phyloP scores from a whole-genome alignment of 257 asterid genomes.

The Avicennia marina region DNA sequence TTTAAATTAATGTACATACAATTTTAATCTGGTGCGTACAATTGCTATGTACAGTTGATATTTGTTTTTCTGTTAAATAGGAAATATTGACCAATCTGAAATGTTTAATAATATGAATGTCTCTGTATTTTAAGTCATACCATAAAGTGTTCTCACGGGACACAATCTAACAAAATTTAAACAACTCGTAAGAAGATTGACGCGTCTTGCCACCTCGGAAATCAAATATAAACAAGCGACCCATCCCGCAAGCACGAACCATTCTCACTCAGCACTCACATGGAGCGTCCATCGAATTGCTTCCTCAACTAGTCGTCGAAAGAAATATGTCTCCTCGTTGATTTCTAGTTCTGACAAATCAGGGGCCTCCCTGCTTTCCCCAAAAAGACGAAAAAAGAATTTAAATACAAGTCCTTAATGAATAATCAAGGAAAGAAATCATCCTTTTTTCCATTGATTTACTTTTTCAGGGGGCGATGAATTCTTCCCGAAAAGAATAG shows the following conservation, averaged over 20 bases:
- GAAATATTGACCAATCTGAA: too few species aligned
- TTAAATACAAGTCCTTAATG: background rate
- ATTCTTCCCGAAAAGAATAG: slow-evolving; percentile 48
- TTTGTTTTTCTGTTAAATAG: too few species aligned
- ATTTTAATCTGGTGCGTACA: too few species aligned
- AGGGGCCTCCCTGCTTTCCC: slow-evolving; percentile 48
- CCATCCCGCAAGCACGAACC: slow-evolving; percentile 43
- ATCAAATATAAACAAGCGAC: slow-evolving; percentile 24
- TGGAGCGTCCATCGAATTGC: slow-evolving; percentile 36
- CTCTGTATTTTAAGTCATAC: too few species aligned
- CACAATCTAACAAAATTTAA: too few species aligned
- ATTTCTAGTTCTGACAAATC: slow-evolving; percentile 48
- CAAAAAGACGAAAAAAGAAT: background rate
- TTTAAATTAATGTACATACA: too few species aligned
- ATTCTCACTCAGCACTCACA: slow-evolving; percentile 41
- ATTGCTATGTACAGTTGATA: too few species aligned
- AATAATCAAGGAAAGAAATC: background rate
- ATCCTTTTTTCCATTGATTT: too few species aligned
- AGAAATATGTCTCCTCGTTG: slow-evolving; percentile 25
- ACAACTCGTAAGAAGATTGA: slow-evolving; percentile 47
- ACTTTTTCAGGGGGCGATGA: slow-evolving; percentile 50
- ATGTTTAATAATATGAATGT: too few species aligned
- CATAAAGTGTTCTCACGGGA: too few species aligned
- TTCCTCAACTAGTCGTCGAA: slow-evolving; percentile 29
- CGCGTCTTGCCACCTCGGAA: slow-evolving; percentile 29